Percentiles rank a stretch among this genome's conserved stretches.
Evolutionary conservation across 73 alveolate species (phyloP).

Genomic region (Paramecium caudatum): DNA sequence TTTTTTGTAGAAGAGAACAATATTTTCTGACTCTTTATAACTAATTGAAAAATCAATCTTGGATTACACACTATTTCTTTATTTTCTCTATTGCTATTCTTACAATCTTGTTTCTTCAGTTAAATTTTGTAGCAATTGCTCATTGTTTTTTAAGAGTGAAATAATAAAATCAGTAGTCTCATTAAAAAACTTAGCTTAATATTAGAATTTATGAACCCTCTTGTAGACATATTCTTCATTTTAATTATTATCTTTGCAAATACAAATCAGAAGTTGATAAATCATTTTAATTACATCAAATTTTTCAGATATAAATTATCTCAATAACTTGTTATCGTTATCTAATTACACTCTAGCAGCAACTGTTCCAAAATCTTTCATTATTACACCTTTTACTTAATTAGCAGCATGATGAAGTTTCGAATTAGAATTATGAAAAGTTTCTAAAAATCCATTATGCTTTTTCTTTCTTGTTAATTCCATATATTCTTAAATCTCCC

Average conservation of each 20-base stretch:
- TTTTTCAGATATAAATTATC: conserved; percentile 27
- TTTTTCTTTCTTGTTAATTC: conserved; percentile 6
- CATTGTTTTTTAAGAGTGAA: conserved; percentile 63
- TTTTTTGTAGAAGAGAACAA: conserved; percentile 35
- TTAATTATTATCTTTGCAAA: conserved; percentile 70
- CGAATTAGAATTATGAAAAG: not conserved
- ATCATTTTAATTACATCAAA: conserved; percentile 66
- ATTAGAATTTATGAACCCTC: conserved; percentile 59
- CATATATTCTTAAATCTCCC: not conserved
- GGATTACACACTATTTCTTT: not conserved
- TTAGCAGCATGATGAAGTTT: conserved; percentile 25
- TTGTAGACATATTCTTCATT: conserved; percentile 55
- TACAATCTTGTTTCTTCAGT: conserved; percentile 50
- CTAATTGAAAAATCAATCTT: not conserved
- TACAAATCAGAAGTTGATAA: conserved; percentile 56
- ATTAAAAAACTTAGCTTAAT: conserved; percentile 73
- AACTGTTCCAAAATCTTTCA: conserved; percentile 15
- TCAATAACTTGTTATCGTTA: conserved; percentile 5
- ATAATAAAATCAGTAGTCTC: conserved; percentile 75
- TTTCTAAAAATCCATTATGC: not conserved
- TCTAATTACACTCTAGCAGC: conserved; percentile 43
- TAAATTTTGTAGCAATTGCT: conserved; percentile 52
- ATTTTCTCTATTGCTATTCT: not conserved
- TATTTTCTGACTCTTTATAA: conserved; percentile 1
- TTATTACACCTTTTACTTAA: not conserved